phyloP scores from a whole-genome alignment of 805 yeast species.

The Brettanomyces bruxellensis region DNA sequence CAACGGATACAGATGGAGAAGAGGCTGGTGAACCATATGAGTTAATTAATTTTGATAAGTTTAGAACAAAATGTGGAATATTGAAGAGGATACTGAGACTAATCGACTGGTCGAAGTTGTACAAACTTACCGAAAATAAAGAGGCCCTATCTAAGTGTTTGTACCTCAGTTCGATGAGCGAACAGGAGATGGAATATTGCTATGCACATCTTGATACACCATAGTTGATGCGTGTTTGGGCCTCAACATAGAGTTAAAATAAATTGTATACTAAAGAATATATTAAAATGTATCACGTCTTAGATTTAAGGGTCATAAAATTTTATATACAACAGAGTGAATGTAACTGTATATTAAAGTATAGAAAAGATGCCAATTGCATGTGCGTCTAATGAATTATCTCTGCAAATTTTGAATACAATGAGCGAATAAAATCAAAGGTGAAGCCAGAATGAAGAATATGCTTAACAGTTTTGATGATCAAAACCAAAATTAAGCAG shows the following conservation, averaged over 20 bases:
- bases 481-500: not conserved
- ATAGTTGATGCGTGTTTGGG: not conserved
- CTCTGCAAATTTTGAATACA: no score
- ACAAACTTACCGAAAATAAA: constrained; percentile 43
- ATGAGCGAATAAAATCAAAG: no score
- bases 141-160: constrained; percentile 77
- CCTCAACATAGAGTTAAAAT: not conserved
- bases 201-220: constrained; percentile 11
- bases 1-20: constrained; percentile 1
- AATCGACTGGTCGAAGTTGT: constrained; percentile 78
- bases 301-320: not conserved
- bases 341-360: no score
- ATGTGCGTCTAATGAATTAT: no score
- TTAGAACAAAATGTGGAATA: constrained; percentile 64
- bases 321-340: not conserved
- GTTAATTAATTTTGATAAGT: constrained; percentile 69
- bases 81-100: constrained; percentile 70
- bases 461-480: not conserved
- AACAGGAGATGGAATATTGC: constrained; percentile 56
- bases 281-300: not conserved
- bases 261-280: not conserved
- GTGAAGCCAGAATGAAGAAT: not conserved
- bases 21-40: constrained; percentile 22
- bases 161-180: constrained; percentile 65
- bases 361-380: no score